Conservation (phyloP, 2,329 filamentous ascomycete genomes). For the Talaromyces sp. region DNA sequence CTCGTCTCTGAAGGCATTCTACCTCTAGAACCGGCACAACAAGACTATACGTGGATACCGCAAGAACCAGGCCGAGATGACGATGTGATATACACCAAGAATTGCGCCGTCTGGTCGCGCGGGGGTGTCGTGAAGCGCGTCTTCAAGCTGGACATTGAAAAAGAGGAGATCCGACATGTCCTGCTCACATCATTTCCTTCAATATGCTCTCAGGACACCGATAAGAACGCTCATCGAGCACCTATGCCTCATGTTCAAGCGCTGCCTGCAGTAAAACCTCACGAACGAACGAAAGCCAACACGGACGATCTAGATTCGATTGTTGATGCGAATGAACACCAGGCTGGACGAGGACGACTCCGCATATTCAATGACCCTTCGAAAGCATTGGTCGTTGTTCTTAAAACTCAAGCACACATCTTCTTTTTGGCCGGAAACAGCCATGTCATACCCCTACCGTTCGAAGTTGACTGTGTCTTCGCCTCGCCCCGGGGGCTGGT, state of each 20-base stretch:
- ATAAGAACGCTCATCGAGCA: background rate
- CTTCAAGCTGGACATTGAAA: conserved; percentile 80
- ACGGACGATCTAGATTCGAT: conserved; percentile 8
- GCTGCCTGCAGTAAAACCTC: background rate
- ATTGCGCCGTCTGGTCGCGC: conserved; percentile 82
- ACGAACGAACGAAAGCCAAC: conserved; percentile 15
- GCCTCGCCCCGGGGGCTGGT: conserved; percentile 77
- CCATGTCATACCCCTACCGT: conserved; percentile 88
- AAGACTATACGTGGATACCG: conserved; percentile 70
- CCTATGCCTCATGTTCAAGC: background rate
- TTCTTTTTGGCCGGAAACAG: conserved; percentile 84
- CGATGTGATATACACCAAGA: conserved; percentile 70
- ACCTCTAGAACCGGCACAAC: conserved; percentile 57
- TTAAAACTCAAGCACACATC: conserved; percentile 88
- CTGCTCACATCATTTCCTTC: conserved; percentile 75
- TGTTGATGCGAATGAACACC: conserved; percentile 16
- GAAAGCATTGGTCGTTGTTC: conserved; percentile 77
- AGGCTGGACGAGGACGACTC: background rate
- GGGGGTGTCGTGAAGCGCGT: conserved; percentile 78
- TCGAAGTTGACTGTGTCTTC: conserved; percentile 84
- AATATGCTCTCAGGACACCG: conserved; percentile 16
- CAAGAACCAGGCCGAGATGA: conserved; percentile 50
- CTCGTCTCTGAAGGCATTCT: conserved; percentile 76
- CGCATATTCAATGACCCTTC: conserved; percentile 18
- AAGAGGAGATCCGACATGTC: conserved; percentile 79